Base-by-base conservation (phyloP, 106 monocot species). In the Vanilla planifolia region DNA sequence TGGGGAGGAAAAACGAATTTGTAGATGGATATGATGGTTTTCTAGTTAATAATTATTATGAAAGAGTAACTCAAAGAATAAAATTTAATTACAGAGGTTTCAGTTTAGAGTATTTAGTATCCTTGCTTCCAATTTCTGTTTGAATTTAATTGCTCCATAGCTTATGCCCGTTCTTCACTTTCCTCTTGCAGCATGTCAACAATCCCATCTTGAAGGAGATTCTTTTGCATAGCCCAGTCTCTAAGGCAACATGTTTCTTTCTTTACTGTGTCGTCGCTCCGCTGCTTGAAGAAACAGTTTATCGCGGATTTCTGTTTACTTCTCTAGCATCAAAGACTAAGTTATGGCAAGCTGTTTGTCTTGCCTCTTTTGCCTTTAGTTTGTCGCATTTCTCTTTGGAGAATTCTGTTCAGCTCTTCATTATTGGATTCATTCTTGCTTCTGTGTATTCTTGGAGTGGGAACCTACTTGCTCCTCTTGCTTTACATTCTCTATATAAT, bases 401-500 rank as follows among this genome's bases (percentile, higher is more conserved):
- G 34, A 86, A 78, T 68, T 77, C 64, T 63, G 16, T 75, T 32
- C 86, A 94, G 53, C 71, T 94, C 21, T 89, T 89, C 65, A 29
- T 86, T 3, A 69, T 94, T 66, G 94, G 94, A 33, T 78, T 70
- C 70, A 68, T 94, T 74, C 80, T 89, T 58, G 94, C 89, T 11
- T 82, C 76, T 28, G 80, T 62, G 4, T 94, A 89, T 56, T 86
- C 85, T 53, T 80, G 85, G 85, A 72, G 74, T 46, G 85, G 80
- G 29, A 80, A 72, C 45, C 30, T 94, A 37, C 65, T 55, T 48
- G 59, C 94, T 56, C 65, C 89, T 17, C 60, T 94, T 24, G 39
- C 61, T 24, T 55, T 89, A 35, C 94, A 94, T 67, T 83, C 93
- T 29, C 16, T 77, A 9, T 94, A 94, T 70, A 94, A 94, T 77